Base-by-base conservation (phyloP, 305 asterid genomes). In the Coffea humblotiana region DNA sequence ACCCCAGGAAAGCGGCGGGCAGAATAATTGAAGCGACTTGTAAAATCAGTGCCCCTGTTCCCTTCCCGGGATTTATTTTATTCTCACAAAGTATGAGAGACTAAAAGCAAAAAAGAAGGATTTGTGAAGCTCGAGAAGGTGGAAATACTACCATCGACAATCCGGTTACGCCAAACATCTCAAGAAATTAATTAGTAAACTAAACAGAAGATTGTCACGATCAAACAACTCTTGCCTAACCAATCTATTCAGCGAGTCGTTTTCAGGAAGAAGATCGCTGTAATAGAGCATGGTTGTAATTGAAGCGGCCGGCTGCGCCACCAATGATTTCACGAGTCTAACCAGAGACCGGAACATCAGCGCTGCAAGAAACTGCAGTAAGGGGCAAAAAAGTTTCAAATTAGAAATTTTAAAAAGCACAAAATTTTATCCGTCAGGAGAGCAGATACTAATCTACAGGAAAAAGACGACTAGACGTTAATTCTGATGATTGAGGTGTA, bases 241-340 rank as follows among this genome's bases (percentile, higher is more conserved):
- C 76, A 87, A 43, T 0, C 85, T 79, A 21, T 74, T 79, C 81
- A 89, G 63, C 47, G 75, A 67, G n/a, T 72, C 73, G 72, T 73
- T 79, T 64, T 82, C 79, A 11, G 92, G 91, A 47, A 89, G 90
- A 4, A 80, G 86, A 49, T 75, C 79, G 64, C 90, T 64, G 83
- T 82, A 75, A 76, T 83, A 83, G 67, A 89, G 56, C 78, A 87
- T 27, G 21, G 91, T 84, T 52, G 92, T 79, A 69, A 87, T 15
- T n/a, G 90, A 80, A 49, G 87, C 88, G 72, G 79, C 87, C 78
- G 91, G 92, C 79, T 78, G 80, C 48, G 74, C 60, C 83, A 82
- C 87, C 83, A 85, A 23, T 12, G 14, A 35, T 54, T 48, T 73
- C 77, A 73, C 52, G 54, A 86, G 73, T 60, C 81, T 80, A 32